Percentiles rank a stretch among this genome's conserved stretches.
phyloP scores from a whole-genome alignment of 2,329 filamentous ascomycete genomes.

The Plenodomus tracheiphilus region DNA sequence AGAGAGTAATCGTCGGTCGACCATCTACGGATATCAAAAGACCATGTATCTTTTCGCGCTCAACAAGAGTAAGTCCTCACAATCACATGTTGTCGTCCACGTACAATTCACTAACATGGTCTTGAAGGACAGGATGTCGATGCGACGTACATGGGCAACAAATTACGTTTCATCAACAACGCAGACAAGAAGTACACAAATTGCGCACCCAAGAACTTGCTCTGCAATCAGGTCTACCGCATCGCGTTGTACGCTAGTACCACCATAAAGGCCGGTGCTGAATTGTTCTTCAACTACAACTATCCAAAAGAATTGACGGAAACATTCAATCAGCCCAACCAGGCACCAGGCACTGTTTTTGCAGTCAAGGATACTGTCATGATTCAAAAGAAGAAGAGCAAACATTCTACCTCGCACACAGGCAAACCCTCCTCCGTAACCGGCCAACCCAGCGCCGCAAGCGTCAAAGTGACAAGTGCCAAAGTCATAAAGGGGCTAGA shows the following conservation, averaged over 20 bases:
- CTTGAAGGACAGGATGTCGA: slow-evolving; percentile 61
- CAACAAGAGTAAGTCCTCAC: slow-evolving; percentile 46
- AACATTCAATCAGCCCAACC: slow-evolving; percentile 27
- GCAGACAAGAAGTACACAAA: slow-evolving; percentile 60
- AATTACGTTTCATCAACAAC: slow-evolving; percentile 83
- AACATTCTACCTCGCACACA: slow-evolving; percentile 1
- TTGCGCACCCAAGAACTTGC: slow-evolving; percentile 68
- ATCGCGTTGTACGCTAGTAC: slow-evolving; percentile 73
- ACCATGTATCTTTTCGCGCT: slow-evolving; percentile 65
- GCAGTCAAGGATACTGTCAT: slow-evolving; percentile 11
- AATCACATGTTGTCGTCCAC: no score
- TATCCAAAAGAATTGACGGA: slow-evolving; percentile 26
- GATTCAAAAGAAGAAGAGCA: slow-evolving; percentile 9
- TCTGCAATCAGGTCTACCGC: slow-evolving; percentile 73
- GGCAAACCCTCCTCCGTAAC: not conserved
- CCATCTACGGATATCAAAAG: slow-evolving; percentile 63
- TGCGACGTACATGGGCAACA: slow-evolving; percentile 75
- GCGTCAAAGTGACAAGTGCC: not conserved
- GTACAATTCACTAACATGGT: slow-evolving; percentile 5
- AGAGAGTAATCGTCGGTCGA: slow-evolving; percentile 71
- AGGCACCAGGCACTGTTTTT: slow-evolving; percentile 1
- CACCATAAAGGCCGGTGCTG: slow-evolving; percentile 71
- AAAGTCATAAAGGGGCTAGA: slow-evolving; percentile 3
- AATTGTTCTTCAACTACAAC: slow-evolving; percentile 82
- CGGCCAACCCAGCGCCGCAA: not conserved